Percentiles rank a stretch among this genome's conserved stretches.
Evolutionary conservation across 768 basidiomycete genomes (phyloP).

Genomic region (Flagelloscypha sp.): DNA sequence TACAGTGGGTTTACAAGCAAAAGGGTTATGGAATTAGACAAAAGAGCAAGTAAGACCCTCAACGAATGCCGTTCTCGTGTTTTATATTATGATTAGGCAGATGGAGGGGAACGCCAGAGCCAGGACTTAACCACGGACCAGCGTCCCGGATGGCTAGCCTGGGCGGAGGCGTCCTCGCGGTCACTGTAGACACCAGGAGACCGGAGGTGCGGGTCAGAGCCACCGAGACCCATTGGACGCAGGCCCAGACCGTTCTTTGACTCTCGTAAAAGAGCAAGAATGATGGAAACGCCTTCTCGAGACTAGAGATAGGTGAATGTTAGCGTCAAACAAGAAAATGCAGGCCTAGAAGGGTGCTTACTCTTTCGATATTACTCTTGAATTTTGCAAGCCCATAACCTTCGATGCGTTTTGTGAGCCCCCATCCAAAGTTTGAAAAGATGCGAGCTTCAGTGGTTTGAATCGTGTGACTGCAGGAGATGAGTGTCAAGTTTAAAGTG

Average conservation of each 20-base stretch:
- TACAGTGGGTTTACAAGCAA: too few species aligned
- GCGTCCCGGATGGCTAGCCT: too few species aligned
- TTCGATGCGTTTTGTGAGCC: constrained; percentile 80
- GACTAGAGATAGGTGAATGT: constrained; percentile 39
- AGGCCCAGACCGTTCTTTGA: constrained; percentile 39
- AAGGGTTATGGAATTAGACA: too few species aligned
- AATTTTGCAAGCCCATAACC: constrained; percentile 77
- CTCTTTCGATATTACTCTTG: constrained; percentile 81
- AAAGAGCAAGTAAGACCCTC: too few species aligned
- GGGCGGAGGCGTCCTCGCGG: too few species aligned
- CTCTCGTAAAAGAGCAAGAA: constrained; percentile 71
- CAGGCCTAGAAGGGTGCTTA: constrained; percentile 24
- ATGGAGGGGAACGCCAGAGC: too few species aligned
- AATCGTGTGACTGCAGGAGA: constrained; percentile 52
- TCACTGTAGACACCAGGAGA: too few species aligned
- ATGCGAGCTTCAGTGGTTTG: constrained; percentile 85
- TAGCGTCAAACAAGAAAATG: constrained; percentile 2
- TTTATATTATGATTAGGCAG: too few species aligned
- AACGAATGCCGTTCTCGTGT: too few species aligned
- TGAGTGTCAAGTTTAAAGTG: background rate
- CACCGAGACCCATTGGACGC: constrained; percentile 39
- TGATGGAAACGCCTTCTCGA: constrained; percentile 79
- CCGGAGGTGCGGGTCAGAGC: too few species aligned
- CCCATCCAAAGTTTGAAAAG: constrained; percentile 87
- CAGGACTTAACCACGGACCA: too few species aligned